These are phyloP conservation scores for Petunia axillaris DNA, from an alignment of 257 asterid genomes.

Conservation along the genomic window DNA sequence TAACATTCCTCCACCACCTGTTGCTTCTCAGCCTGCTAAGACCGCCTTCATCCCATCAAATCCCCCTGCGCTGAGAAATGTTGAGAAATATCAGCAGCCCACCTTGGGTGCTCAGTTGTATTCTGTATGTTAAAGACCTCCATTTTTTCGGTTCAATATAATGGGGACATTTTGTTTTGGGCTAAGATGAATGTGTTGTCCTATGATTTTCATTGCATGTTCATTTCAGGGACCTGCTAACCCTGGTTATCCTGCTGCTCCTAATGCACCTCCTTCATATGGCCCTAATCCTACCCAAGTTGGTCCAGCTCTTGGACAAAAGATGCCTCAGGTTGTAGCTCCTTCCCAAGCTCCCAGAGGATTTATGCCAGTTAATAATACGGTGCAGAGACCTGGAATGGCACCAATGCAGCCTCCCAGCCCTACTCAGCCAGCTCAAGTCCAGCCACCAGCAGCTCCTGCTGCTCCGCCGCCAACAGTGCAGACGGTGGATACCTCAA, in stretches of 20 bases:
- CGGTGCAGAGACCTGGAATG: conserved; percentile 74
- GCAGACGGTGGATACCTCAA: conserved; percentile 93
- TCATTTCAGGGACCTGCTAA: conserved; percentile 53
- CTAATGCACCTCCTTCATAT: conserved; percentile 58
- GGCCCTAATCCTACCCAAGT: conserved; percentile 53
- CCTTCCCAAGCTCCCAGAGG: conserved; percentile 63
- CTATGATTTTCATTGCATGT: conserved; percentile 29
- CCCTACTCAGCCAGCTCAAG: conserved; percentile 64
- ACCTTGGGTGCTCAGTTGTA: conserved; percentile 85
- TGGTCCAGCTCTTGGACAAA: conserved; percentile 61
- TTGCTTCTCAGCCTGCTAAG: conserved; percentile 61
- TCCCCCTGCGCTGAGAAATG: conserved; percentile 67
- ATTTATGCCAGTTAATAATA: conserved; percentile 68
- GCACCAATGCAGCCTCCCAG: conserved; percentile 69
- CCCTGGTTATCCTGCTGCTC: conserved; percentile 66
- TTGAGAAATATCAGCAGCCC: conserved; percentile 88
- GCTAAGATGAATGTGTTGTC: background rate
- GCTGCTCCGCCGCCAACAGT: conserved; percentile 96
- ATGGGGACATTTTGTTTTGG: background rate
- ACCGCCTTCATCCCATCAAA: conserved; percentile 79
- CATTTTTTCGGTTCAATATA: background rate
- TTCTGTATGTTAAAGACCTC: conserved; percentile 55
- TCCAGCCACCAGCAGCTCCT: conserved; percentile 66
- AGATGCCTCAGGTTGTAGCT: conserved; percentile 62
- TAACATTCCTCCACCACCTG: conserved; percentile 69